These are phyloP conservation scores for Haberlea rhodopensis DNA, from an alignment of 257 asterid genomes.

Conservation along the genomic window DNA sequence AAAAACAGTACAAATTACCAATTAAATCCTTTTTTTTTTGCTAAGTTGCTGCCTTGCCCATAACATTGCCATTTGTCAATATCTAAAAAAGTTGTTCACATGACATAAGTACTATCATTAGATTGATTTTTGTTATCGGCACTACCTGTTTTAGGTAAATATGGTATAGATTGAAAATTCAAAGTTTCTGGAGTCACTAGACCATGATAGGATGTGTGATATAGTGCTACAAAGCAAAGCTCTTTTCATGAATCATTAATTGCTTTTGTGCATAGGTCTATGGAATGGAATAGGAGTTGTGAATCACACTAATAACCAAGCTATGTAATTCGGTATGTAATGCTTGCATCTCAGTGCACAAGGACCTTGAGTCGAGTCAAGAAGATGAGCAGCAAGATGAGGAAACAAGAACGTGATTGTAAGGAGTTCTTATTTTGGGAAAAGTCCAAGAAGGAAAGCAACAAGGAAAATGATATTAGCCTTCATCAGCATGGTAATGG, in stretches of 20 bases:
- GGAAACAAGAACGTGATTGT: slow-evolving; percentile 36
- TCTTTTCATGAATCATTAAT: not conserved
- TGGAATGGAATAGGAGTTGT: slow-evolving; percentile 27
- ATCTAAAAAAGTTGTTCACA: too few relatives aligned
- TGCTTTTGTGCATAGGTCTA: slow-evolving; percentile 29
- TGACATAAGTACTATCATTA: too few relatives aligned
- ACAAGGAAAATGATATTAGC: slow-evolving; percentile 30
- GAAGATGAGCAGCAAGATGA: slow-evolving; percentile 30
- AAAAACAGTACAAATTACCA: too few relatives aligned
- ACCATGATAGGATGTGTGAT: slow-evolving; percentile 36
- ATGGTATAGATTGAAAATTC: slow-evolving; percentile 27
- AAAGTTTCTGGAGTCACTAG: slow-evolving; percentile 31
- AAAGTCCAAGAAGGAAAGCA: slow-evolving; percentile 32
- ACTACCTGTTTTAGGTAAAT: slow-evolving; percentile 34
- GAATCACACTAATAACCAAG: slow-evolving; percentile 22
- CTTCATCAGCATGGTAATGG: slow-evolving; percentile 19
- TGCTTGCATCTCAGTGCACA: slow-evolving; percentile 55
- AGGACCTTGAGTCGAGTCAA: slow-evolving; percentile 41
- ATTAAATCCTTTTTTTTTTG: too few relatives aligned
- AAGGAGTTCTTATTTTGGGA: slow-evolving; percentile 58
- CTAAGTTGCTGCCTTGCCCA: too few relatives aligned
- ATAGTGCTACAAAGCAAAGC: slow-evolving; percentile 10
- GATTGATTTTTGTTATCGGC: not conserved
- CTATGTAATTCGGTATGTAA: slow-evolving; percentile 41
- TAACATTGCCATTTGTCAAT: too few relatives aligned